Conservation (phyloP, 345 rosid genomes). For the Eucalyptus decipiens region DNA sequence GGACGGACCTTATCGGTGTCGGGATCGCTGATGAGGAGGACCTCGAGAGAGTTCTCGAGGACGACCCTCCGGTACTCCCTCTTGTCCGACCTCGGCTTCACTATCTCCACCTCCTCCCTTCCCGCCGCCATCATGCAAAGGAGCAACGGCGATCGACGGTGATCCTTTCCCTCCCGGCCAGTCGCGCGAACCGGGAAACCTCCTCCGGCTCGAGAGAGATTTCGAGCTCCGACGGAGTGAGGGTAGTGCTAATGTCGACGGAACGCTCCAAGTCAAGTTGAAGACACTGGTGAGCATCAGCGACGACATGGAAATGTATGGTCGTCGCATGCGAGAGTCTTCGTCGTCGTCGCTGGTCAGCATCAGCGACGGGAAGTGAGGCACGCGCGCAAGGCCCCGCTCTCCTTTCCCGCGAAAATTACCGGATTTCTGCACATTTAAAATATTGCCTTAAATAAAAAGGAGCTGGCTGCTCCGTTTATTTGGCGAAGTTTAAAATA, state of each 20-base stretch:
- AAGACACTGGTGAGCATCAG: background rate
- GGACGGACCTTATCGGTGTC: constrained; percentile 65
- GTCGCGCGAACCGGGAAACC: background rate
- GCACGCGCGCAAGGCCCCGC: background rate
- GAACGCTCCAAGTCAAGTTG: background rate
- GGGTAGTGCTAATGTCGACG: background rate
- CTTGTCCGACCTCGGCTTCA: constrained; percentile 69
- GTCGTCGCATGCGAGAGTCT: background rate
- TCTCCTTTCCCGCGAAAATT: background rate
- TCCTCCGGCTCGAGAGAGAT: background rate
- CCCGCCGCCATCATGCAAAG: constrained; percentile 26
- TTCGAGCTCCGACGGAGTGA: background rate
- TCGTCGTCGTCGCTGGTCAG: background rate
- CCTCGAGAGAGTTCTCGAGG: constrained; percentile 62
- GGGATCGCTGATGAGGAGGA: constrained; percentile 76
- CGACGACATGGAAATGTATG: background rate
- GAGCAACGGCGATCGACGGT: background rate
- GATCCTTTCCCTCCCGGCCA: background rate
- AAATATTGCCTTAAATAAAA: background rate
- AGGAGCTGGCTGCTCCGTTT: too few species aligned
- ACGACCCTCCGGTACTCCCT: constrained; percentile 60
- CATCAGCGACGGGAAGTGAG: background rate
- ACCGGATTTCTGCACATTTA: background rate
- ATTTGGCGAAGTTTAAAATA: too few species aligned
- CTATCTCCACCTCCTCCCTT: constrained; percentile 26